Percentiles rank a stretch among this genome's conserved stretches.
Conservation (phyloP, 1,284 basidiomycete genomes). For the Wolfiporia cocos region DNA sequence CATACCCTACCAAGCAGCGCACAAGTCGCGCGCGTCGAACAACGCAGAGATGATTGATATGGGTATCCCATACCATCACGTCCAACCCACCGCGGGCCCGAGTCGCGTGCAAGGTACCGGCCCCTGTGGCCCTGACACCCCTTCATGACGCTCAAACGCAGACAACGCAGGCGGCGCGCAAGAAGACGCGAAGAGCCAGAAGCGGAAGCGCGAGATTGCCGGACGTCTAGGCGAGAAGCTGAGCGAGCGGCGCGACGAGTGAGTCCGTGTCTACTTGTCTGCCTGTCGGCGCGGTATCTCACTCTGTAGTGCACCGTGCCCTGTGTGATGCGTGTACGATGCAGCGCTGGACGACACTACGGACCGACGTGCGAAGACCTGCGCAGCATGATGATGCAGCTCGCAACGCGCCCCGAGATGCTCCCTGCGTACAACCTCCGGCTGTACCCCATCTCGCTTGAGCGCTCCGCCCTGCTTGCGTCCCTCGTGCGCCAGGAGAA, state of each 20-base stretch:
- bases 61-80: constrained; percentile 16
- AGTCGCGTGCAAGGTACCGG: constrained; percentile 35
- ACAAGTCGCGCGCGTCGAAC: constrained; percentile 30
- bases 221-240: constrained; percentile 66
- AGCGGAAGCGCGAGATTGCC: constrained; percentile 59
- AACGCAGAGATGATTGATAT: constrained; percentile 17
- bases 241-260: constrained; percentile 69
- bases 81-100: constrained; percentile 33
- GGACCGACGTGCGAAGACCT: constrained; percentile 49
- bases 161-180: constrained; percentile 11
- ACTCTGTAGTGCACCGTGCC: not conserved
- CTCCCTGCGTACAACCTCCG: constrained; percentile 60
- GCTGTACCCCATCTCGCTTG: constrained; percentile 63
- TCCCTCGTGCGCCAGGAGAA: constrained; percentile 61
- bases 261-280: constrained; percentile 24
- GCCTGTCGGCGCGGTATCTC: not conserved
- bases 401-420: constrained; percentile 60
- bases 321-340: not conserved
- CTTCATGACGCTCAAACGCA: too few relatives aligned
- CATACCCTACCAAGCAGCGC: constrained; percentile 36
- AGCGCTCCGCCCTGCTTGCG: constrained; percentile 65
- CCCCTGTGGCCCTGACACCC: too few relatives aligned
- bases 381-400: constrained; percentile 48
- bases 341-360: constrained; percentile 43
- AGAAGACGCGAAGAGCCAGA: constrained; percentile 48